A percentile compares a stretch with the other conserved stretches of the same genome.
Conservation (phyloP, 768 basidiomycete genomes). For the Mycena latifolia region DNA sequence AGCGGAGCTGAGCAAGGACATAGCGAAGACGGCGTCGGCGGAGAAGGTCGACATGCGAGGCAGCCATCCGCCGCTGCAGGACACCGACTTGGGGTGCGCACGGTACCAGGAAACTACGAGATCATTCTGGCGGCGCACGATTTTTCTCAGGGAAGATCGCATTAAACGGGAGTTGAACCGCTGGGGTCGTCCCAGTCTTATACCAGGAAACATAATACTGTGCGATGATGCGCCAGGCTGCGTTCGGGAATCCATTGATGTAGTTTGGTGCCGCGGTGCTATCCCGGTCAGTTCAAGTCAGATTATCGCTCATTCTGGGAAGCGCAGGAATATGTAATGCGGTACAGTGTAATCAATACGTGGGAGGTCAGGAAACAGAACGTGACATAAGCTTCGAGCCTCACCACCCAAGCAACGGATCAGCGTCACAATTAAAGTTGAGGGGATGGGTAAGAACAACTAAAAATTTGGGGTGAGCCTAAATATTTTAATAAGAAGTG, state of each 20-base stretch:
- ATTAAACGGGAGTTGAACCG: no score
- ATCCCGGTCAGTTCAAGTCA: not conserved
- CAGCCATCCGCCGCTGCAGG: conserved; percentile 41
- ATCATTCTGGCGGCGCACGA: no score
- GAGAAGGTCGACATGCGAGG: conserved; percentile 47
- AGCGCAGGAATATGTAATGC: not conserved
- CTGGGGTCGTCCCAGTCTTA: conserved; percentile 40
- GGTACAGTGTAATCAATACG: no score
- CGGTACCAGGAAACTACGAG: conserved; percentile 43
- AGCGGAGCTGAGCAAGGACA: conserved; percentile 48
- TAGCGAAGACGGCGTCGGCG: conserved; percentile 52
- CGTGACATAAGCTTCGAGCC: no score
- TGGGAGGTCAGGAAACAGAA: no score
- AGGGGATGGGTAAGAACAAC: no score
- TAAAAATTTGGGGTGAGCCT: no score
- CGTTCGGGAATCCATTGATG: conserved; percentile 40
- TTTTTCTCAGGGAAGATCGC: no score
- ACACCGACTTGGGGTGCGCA: conserved; percentile 37
- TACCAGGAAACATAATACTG: conserved; percentile 43
- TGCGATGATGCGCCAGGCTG: conserved; percentile 41
- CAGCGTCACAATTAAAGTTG: no score
- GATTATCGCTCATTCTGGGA: not conserved
- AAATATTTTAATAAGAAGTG: no score
- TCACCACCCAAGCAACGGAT: no score
- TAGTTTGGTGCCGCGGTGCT: conserved; percentile 39